phyloP scores from a whole-genome alignment of 2,329 filamentous ascomycete genomes.

The Rhytidhysteron rufulum region DNA sequence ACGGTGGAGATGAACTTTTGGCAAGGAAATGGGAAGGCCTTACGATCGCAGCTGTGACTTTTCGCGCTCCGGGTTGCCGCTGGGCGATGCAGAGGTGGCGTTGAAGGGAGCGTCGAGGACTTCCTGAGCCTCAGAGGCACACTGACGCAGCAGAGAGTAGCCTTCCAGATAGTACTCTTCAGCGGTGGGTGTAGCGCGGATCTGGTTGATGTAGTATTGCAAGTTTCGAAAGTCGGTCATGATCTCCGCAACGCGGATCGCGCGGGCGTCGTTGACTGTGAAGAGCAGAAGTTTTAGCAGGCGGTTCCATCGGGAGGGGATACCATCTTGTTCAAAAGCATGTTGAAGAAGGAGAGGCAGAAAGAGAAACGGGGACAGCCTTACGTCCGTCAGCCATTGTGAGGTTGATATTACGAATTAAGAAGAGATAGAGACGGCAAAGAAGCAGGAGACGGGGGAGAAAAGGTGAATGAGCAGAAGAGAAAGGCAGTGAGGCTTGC shows the following conservation, averaged over 20 bases:
- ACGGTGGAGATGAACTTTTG: neutral
- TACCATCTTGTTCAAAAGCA: neutral
- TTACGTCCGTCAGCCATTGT: constrained; percentile 57
- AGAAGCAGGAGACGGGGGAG: constrained; percentile 9
- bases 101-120: constrained; percentile 54
- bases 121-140: constrained; percentile 51
- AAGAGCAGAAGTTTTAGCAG: constrained; percentile 11
- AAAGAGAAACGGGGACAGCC: constrained; percentile 20
- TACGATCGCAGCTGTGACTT: constrained; percentile 57
- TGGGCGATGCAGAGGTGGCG: constrained; percentile 37
- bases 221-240: constrained; percentile 62
- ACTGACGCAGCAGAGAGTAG: constrained; percentile 55
- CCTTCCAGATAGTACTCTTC: constrained; percentile 58
- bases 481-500: constrained; percentile 12
- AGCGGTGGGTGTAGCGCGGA: constrained; percentile 48
- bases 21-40: constrained; percentile 11
- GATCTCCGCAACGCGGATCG: constrained; percentile 59
- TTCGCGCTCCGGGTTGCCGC: constrained; percentile 50
- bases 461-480: constrained; percentile 2
- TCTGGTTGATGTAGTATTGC: constrained; percentile 55
- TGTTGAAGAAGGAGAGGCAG: neutral
- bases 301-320: neutral
- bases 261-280: constrained; percentile 61
- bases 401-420: constrained; percentile 6
- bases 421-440: constrained; percentile 6